Evolutionary conservation across 345 rosid species (phyloP).

Genomic region (Mallotus nudiflorus): DNA sequence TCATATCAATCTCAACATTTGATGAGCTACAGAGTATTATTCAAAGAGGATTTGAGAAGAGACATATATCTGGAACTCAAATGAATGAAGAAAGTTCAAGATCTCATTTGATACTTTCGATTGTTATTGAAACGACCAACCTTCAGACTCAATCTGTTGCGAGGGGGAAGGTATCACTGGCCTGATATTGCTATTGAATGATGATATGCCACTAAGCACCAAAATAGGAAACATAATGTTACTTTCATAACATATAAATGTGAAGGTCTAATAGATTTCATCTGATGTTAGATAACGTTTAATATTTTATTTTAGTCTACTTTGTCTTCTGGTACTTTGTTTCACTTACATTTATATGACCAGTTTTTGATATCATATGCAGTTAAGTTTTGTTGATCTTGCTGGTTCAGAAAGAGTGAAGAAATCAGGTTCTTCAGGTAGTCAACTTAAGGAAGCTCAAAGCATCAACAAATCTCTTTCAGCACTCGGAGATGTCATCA

Average conservation of each 20-base stretch:
- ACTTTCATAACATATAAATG: not conserved
- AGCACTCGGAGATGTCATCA: constrained; percentile 91
- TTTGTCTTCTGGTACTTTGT: not conserved
- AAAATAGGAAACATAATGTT: not conserved
- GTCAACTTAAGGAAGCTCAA: constrained; percentile 94
- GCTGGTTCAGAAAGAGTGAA: constrained; percentile 97
- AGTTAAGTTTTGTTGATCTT: constrained; percentile 97
- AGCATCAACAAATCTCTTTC: constrained; percentile 96
- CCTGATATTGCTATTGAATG: constrained; percentile 1
- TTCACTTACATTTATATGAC: not conserved
- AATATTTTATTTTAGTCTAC: not conserved
- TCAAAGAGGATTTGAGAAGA: constrained; percentile 73
- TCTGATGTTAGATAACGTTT: too few species aligned
- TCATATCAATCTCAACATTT: constrained; percentile 61
- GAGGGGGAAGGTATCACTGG: constrained; percentile 74
- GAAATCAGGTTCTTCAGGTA: constrained; percentile 89
- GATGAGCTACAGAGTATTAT: constrained; percentile 73
- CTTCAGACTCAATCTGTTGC: constrained; percentile 90
- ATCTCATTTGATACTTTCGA: constrained; percentile 86
- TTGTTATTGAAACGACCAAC: constrained; percentile 90
- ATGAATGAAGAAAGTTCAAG: constrained; percentile 98
- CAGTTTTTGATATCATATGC: constrained; percentile 21
- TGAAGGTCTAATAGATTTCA: too few species aligned
- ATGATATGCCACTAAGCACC: not conserved
- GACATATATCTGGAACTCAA: constrained; percentile 88